Evolutionary conservation across 2,329 filamentous ascomycete species (phyloP), one percentile per base, ranked within the genome.

Genomic region (Endoconidiophora polonica): DNA sequence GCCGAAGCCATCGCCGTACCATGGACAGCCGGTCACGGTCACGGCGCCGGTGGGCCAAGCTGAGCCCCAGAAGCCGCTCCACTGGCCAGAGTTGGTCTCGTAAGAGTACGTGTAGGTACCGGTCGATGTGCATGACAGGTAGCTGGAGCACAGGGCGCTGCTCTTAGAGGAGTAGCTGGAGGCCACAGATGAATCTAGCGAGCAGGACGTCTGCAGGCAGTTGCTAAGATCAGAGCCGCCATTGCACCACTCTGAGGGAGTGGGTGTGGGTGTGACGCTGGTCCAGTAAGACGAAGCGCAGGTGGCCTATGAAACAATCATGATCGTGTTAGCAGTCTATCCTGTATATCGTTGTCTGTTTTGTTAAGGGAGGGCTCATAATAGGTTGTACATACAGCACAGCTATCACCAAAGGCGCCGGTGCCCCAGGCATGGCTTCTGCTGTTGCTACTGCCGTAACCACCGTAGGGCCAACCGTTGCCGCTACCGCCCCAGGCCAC

Each of bases 71-170:
- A 49, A 49, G 29, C 52, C 46, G 24, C 39, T 43, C 55, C 54
- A 55, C 24, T 54, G 52, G 37, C 46, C 45, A n/a, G 46, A 42
- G 16, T 47, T 49, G 3, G 45, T 53, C 45, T 47, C 39, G 37
- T 54, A 52, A 41, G 53, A 55, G 54, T 59, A 59, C 16, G 58
- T 59, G 54, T 56, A 59, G 16, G 58, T 59, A 24, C 58, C 55
- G 14, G 54, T 55, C 41, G 48, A 55, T 5, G 39, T 24, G 51
- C 58, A 59, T 14, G 50, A 49, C 23, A 53, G 48, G 50, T 54
- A 57, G 18, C 49, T 42, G 9, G 55, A 54, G 55, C 58, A 59
- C 14, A 56, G 56, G 29, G 57, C 57, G 12, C 52, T 52, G 2
- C 55, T 57, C 42, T 52, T 48, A 12, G 56, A 56, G 5, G 54